These are phyloP conservation scores for Cladosporium halotolerans DNA, from an alignment of 2,329 filamentous ascomycete species.

Conservation along the genomic window DNA sequence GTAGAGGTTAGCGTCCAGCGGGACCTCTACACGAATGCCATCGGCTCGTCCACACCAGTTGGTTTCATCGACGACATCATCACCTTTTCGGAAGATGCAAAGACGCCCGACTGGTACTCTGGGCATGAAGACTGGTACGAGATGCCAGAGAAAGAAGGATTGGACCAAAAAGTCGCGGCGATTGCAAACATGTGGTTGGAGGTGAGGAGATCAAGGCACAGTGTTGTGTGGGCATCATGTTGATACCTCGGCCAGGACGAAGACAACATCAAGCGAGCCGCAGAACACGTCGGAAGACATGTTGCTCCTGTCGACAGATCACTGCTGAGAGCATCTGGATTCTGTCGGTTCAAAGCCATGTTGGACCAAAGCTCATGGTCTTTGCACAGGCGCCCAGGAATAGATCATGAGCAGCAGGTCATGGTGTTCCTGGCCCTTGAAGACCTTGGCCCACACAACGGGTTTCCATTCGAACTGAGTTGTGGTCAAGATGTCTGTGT, in stretches of 20 bases:
- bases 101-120: background rate
- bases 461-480: background rate
- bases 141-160: conserved; percentile 1
- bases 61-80: background rate
- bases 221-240: background rate
- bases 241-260: background rate
- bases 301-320: background rate
- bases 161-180: background rate
- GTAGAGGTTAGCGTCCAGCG: background rate
- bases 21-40: background rate
- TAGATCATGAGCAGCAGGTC: background rate
- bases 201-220: background rate
- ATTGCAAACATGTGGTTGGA: conserved; percentile 1
- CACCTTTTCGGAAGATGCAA: background rate
- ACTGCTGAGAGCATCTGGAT: background rate
- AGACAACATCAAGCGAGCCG: background rate
- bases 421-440: background rate
- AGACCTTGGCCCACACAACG: background rate
- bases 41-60: background rate
- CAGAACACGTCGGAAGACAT: background rate
- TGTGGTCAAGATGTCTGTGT: background rate
- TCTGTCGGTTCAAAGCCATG: background rate
- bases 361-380: background rate
- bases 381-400: background rate
- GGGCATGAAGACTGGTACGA: background rate